These are phyloP conservation scores for Aspergillus pseudotamarii DNA, from an alignment of 2,329 filamentous ascomycete species.

Conservation along the genomic window DNA sequence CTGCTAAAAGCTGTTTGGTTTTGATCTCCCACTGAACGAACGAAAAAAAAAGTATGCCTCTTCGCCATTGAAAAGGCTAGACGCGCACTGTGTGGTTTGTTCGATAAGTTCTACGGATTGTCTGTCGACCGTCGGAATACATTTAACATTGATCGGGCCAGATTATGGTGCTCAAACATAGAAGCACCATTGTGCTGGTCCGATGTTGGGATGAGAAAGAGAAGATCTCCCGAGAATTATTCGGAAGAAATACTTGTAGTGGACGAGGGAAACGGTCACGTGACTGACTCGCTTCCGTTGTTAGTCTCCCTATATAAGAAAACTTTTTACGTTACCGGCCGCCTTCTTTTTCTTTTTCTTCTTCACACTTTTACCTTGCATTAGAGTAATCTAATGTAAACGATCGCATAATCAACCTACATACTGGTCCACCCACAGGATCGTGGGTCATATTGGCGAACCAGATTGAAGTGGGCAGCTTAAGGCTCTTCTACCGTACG, in stretches of 20 bases:
- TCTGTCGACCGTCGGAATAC: background rate
- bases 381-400: conserved; percentile 13
- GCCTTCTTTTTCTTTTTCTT: conserved; percentile 24
- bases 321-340: background rate
- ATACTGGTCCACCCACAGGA: conserved; percentile 43
- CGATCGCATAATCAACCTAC: conserved; percentile 55
- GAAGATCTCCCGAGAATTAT: too few relatives aligned
- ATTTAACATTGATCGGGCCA: background rate
- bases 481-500: conserved; percentile 37
- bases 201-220: background rate
- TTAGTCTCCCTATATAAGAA: background rate
- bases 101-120: background rate
- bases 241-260: background rate
- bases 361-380: conserved; percentile 42
- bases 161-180: background rate
- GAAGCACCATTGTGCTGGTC: background rate
- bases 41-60: conserved; percentile 47
- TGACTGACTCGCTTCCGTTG: background rate
- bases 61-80: conserved; percentile 38
- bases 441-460: conserved; percentile 54
- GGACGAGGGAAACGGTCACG: background rate
- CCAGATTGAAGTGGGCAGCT: conserved; percentile 41
- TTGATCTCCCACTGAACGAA: conserved; percentile 52
- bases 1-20: conserved; percentile 53
- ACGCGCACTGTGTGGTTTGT: conserved; percentile 41